Percentiles rank a stretch among this genome's conserved stretches.
phyloP scores from a whole-genome alignment of 768 basidiomycete species.

The Boletus rubescentipes region DNA sequence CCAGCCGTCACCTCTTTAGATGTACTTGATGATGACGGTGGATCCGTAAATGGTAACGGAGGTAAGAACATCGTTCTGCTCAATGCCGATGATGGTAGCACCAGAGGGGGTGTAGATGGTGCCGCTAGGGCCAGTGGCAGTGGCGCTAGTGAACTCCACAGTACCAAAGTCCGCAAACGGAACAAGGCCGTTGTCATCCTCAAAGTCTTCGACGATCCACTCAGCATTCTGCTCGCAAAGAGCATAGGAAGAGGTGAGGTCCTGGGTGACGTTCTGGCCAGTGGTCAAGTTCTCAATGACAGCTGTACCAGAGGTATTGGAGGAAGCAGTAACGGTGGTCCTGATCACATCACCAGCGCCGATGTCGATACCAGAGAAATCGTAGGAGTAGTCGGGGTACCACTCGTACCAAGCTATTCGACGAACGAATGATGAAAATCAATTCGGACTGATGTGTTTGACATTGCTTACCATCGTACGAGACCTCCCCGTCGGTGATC shows the following conservation, averaged over 20 bases:
- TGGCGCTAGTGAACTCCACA: slow-evolving; percentile 14
- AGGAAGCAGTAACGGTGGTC: slow-evolving; percentile 16
- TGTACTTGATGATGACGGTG: slow-evolving; percentile 5
- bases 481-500: neutral
- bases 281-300: slow-evolving; percentile 22
- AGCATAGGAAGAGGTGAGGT: slow-evolving; percentile 11
- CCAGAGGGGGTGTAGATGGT: slow-evolving; percentile 9
- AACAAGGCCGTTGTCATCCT: neutral
- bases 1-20: neutral
- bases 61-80: slow-evolving; percentile 15
- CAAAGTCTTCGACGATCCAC: slow-evolving; percentile 27
- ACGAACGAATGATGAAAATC: neutral
- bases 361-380: slow-evolving; percentile 16
- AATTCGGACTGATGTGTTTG: neutral
- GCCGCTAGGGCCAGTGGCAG: slow-evolving; percentile 5
- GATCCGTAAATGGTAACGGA: slow-evolving; percentile 3
- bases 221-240: slow-evolving; percentile 20
- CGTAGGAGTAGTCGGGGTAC: slow-evolving; percentile 16
- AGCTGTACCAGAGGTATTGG: slow-evolving; percentile 17
- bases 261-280: slow-evolving; percentile 1
- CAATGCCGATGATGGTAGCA: slow-evolving; percentile 11
- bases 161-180: slow-evolving; percentile 21
- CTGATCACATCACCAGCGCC: slow-evolving; percentile 16
- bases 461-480: slow-evolving; percentile 15
- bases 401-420: slow-evolving; percentile 26